These are phyloP conservation scores for Reutealis trisperma DNA, from an alignment of 345 rosid genomes.

Conservation along the genomic window DNA sequence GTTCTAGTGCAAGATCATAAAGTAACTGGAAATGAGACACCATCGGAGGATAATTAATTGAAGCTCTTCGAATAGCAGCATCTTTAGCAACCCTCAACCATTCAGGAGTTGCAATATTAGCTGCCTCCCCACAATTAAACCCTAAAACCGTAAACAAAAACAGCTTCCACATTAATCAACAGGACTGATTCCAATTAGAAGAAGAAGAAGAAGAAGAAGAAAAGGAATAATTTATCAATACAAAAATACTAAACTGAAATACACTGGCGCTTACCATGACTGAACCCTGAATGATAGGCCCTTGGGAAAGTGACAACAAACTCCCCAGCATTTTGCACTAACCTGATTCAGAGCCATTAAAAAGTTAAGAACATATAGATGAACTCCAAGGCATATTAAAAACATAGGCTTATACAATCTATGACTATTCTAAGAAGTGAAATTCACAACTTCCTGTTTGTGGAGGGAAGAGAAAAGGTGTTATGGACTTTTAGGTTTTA, in stretches of 20 bases:
- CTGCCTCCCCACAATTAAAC: constrained; percentile 94
- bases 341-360: constrained; percentile 21
- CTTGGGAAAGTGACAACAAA: constrained; percentile 97
- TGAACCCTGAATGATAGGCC: constrained; percentile 98
- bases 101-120: constrained; percentile 95
- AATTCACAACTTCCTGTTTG: not conserved
- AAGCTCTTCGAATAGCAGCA: constrained; percentile 96
- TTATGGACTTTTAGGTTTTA: not conserved
- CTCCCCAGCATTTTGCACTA: constrained; percentile 46
- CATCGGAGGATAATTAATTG: constrained; percentile 96
- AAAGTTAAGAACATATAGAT: not conserved
- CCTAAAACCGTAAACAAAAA: constrained; percentile 44
- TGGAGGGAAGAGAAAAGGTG: not conserved
- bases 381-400: not conserved
- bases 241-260: not conserved
- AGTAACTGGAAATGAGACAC: constrained; percentile 99
- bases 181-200: not conserved
- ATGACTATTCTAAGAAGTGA: not conserved
- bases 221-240: not conserved
- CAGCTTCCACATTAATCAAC: constrained; percentile 3
- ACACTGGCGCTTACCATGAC: constrained; percentile 66
- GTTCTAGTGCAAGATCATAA: constrained; percentile 82
- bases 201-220: not conserved
- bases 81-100: constrained; percentile 88
- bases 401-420: not conserved